These are phyloP conservation scores for Amylostereum chailletii DNA, from an alignment of 1,284 basidiomycete genomes.

Conservation along the genomic window DNA sequence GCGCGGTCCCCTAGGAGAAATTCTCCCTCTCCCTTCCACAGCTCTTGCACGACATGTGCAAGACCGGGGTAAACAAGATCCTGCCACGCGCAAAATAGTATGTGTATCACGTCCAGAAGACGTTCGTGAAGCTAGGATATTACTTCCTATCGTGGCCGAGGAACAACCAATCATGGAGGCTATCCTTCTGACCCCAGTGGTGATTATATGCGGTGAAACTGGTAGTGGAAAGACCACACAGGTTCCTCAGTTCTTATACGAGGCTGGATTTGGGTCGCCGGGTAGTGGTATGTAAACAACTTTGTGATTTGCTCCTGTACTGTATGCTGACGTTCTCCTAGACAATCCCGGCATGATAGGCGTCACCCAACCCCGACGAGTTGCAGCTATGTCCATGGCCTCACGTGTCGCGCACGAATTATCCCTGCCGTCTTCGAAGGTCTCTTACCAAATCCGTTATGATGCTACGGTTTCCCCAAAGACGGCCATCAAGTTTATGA, in stretches of 20 bases:
- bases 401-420: slow-evolving; percentile 87
- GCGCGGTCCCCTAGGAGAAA: slow-evolving; percentile 63
- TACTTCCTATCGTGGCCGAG: slow-evolving; percentile 87
- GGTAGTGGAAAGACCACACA: slow-evolving; percentile 99
- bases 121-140: slow-evolving; percentile 70
- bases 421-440: slow-evolving; percentile 67
- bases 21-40: slow-evolving; percentile 53
- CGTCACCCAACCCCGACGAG: slow-evolving; percentile 94
- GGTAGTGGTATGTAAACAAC: slow-evolving; percentile 54
- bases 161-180: slow-evolving; percentile 94
- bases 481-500: slow-evolving; percentile 99
- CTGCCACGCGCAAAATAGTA: slow-evolving; percentile 35
- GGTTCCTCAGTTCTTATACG: slow-evolving; percentile 88
- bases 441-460: slow-evolving; percentile 97
- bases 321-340: slow-evolving; percentile 21
- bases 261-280: slow-evolving; percentile 88
- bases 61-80: slow-evolving; percentile 11
- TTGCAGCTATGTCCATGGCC: slow-evolving; percentile 96
- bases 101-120: slow-evolving; percentile 62
- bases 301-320: background rate
- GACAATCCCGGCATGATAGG: slow-evolving; percentile 98
- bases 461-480: slow-evolving; percentile 85
- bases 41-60: slow-evolving; percentile 49
- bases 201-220: slow-evolving; percentile 77
- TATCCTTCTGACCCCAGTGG: slow-evolving; percentile 76